Percentiles rank a stretch among this genome's conserved stretches.
Evolutionary conservation across 192 early-diverging fungal species (phyloP).

Genomic region (Coemansia sp.): DNA sequence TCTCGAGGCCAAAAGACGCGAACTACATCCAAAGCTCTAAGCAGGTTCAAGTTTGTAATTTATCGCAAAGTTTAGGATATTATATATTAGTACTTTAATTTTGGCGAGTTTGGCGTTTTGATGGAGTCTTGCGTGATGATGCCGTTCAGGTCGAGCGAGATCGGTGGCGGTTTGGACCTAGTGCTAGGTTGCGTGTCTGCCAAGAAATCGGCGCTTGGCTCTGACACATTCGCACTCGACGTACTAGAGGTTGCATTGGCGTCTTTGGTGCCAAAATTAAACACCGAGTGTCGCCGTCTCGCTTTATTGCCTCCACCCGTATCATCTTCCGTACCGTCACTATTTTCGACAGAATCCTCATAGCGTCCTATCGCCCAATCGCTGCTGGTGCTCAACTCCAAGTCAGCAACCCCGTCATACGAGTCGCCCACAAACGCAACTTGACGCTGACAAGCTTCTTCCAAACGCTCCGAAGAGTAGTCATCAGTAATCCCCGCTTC

Average conservation of each 20-base stretch:
- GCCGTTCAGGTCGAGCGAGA: not conserved
- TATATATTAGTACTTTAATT: slow-evolving; percentile 5
- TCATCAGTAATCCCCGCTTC: not conserved
- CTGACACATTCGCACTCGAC: not conserved
- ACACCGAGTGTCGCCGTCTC: slow-evolving; percentile 24
- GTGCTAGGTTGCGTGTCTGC: not conserved
- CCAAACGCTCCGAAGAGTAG: not conserved
- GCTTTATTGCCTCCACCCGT: slow-evolving; percentile 13
- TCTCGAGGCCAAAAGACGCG: slow-evolving; percentile 22
- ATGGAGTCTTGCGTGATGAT: not conserved
- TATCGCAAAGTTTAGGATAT: not conserved
- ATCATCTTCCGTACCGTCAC: slow-evolving; percentile 12
- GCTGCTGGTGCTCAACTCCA: not conserved
- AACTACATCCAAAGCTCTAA: slow-evolving; percentile 27
- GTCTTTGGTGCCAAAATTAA: slow-evolving; percentile 10
- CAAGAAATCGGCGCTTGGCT: not conserved
- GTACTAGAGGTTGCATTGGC: not conserved
- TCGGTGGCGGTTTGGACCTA: not conserved
- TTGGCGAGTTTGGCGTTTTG: not conserved
- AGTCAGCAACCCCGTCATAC: slow-evolving; percentile 28
- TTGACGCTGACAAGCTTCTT: slow-evolving; percentile 28
- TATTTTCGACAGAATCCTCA: slow-evolving; percentile 9
- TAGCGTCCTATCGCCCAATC: not conserved
- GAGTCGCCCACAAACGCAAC: slow-evolving; percentile 29
- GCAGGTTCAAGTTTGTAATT: not conserved